Conservation (phyloP, 495 filamentous ascomycete genomes). For the Penicillium angulare region DNA sequence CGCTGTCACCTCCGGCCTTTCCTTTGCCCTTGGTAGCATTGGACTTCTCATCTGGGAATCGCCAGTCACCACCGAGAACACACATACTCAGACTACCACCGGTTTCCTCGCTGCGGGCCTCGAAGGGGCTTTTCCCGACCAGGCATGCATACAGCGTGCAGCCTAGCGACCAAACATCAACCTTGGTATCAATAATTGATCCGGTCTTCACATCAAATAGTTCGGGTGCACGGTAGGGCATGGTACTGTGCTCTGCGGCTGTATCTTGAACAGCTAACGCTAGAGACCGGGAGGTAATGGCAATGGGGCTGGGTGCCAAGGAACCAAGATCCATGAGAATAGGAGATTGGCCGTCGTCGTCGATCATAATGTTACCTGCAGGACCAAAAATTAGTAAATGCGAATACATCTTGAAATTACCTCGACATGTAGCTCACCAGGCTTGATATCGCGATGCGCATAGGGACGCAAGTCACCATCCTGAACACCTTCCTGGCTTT, state of each 20-base stretch:
- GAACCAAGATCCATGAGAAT: conserved; percentile 99
- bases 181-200: conserved; percentile 89
- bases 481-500: conserved; percentile 65
- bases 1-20: conserved; percentile 31
- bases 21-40: conserved; percentile 56
- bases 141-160: conserved; percentile 96
- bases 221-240: conserved; percentile 97
- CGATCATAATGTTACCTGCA: conserved; percentile 93
- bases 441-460: conserved; percentile 96
- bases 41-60: conserved; percentile 81
- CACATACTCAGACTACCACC: conserved; percentile 91
- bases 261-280: conserved; percentile 90
- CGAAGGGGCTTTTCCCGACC: conserved; percentile 94
- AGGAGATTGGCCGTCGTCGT: conserved; percentile 77
- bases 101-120: conserved; percentile 92
- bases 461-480: conserved; percentile 76
- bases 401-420: no score
- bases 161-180: conserved; percentile 96
- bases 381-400: conserved; percentile 12
- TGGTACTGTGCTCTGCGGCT: conserved; percentile 93
- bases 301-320: conserved; percentile 79
- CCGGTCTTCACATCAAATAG: conserved; percentile 98
- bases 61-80: conserved; percentile 87
- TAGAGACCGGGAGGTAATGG: conserved; percentile 89
- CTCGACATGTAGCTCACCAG: conserved; percentile 69